Conservation (phyloP, 176 grass and related monocot species). For the Themeda triandra region DNA sequence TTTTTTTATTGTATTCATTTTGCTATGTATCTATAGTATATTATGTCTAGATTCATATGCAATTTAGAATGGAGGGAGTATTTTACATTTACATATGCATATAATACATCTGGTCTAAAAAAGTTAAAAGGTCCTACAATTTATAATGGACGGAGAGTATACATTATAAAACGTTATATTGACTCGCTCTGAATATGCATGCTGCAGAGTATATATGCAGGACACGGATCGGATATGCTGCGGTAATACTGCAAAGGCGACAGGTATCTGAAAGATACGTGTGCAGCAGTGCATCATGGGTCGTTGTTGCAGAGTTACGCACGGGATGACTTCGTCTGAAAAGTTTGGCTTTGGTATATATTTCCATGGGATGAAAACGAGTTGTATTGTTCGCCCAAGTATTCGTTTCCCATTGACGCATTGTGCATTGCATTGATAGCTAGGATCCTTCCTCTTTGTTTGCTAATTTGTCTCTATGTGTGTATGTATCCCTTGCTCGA, state of each 20-base stretch:
- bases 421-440: background rate
- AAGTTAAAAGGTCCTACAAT: no score
- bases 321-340: constrained; percentile 12
- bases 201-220: no score
- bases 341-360: background rate
- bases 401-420: background rate
- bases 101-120: no score
- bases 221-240: background rate
- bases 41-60: no score
- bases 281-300: background rate
- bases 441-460: background rate
- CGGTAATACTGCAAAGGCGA: background rate
- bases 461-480: background rate
- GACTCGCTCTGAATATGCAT: background rate
- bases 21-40: no score
- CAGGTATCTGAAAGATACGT: background rate
- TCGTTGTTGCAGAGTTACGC: constrained; percentile 15
- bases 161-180: background rate
- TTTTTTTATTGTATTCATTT: no score
- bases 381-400: background rate
- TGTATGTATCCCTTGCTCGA: background rate
- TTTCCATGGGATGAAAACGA: background rate
- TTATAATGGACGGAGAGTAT: background rate
- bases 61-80: no score
- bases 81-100: no score